Conservation (phyloP, 2,329 filamentous ascomycete species). For the Talaromyces sp. region DNA sequence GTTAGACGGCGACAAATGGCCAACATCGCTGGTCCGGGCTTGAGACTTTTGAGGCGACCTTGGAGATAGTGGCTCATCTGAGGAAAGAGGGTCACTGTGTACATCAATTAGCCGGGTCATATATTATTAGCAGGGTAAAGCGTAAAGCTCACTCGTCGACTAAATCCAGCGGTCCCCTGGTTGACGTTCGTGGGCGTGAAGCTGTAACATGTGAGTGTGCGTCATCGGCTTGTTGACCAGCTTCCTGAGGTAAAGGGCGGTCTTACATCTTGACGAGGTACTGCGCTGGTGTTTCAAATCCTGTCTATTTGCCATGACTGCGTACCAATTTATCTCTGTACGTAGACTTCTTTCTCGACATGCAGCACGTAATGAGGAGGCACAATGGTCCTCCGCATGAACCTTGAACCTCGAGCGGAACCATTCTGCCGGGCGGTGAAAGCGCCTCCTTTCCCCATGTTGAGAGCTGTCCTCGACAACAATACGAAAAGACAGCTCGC, state of each 20-base stretch:
- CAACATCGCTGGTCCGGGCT: slow-evolving; percentile 13
- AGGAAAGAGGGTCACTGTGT: slow-evolving; percentile 20
- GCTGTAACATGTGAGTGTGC: slow-evolving; percentile 20
- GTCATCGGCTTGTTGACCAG: not conserved
- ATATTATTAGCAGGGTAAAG: slow-evolving; percentile 5
- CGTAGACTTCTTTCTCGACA: not conserved
- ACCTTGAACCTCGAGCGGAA: not conserved
- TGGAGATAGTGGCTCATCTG: slow-evolving; percentile 13
- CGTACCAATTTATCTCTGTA: not conserved
- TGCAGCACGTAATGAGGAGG: not conserved
- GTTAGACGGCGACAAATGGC: slow-evolving; percentile 25
- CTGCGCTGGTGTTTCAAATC: slow-evolving; percentile 28
- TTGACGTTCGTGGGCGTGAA: slow-evolving; percentile 46
- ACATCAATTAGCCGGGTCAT: slow-evolving; percentile 10
- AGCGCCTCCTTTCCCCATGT: slow-evolving; percentile 17
- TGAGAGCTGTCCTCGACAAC: slow-evolving; percentile 22
- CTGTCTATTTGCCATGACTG: slow-evolving; percentile 17
- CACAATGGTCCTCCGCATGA: not conserved
- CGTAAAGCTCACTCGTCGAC: slow-evolving; percentile 57
- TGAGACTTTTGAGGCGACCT: slow-evolving; percentile 14
- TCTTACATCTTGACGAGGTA: slow-evolving; percentile 31
- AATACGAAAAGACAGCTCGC: not conserved
- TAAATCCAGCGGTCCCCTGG: slow-evolving; percentile 71
- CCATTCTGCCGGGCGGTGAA: slow-evolving; percentile 24
- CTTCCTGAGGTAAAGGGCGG: not conserved